Evolutionary conservation across 1,284 basidiomycete species (phyloP).

Genomic region (Boletus holoroseus): DNA sequence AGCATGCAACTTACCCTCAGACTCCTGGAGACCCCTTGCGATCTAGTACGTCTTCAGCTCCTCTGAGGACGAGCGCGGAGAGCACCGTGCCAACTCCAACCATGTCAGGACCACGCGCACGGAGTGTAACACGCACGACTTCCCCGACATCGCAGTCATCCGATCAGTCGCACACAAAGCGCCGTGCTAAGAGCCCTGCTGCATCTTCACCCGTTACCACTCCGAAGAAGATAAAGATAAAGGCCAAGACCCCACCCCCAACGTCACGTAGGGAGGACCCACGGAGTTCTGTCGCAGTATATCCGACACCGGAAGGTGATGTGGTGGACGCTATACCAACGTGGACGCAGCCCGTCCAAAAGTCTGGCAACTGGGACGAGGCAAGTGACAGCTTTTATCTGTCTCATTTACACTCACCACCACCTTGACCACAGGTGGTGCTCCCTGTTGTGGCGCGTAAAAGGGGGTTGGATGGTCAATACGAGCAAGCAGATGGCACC

Average conservation of each 20-base stretch:
- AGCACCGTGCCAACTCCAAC: conserved; percentile 26
- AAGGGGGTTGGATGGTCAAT: conserved; percentile 67
- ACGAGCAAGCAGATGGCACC: conserved; percentile 59
- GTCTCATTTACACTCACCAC: conserved; percentile 11
- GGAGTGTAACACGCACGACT: conserved; percentile 20
- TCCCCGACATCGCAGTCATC: conserved; percentile 28
- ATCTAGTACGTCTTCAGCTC: conserved; percentile 24
- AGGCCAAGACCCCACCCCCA: conserved; percentile 32
- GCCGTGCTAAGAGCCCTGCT: conserved; percentile 43
- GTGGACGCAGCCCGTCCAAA: conserved; percentile 67
- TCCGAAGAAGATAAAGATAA: conserved; percentile 37
- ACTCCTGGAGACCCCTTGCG: conserved; percentile 12
- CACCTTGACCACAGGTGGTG: conserved; percentile 40
- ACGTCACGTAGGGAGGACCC: conserved; percentile 28
- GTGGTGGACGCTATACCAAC: conserved; percentile 65
- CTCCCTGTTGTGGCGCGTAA: conserved; percentile 77
- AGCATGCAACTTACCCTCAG: conserved; percentile 39
- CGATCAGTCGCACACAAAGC: conserved; percentile 35
- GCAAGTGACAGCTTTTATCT: conserved; percentile 37
- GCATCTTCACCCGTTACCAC: conserved; percentile 31
- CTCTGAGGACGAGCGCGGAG: conserved; percentile 30
- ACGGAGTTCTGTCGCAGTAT: conserved; percentile 51
- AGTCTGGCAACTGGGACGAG: conserved; percentile 72
- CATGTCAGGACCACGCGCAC: conserved; percentile 13
- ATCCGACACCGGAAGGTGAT: conserved; percentile 51